Conservation (phyloP, 129 eudicot species). For the Mikania micrantha region DNA sequence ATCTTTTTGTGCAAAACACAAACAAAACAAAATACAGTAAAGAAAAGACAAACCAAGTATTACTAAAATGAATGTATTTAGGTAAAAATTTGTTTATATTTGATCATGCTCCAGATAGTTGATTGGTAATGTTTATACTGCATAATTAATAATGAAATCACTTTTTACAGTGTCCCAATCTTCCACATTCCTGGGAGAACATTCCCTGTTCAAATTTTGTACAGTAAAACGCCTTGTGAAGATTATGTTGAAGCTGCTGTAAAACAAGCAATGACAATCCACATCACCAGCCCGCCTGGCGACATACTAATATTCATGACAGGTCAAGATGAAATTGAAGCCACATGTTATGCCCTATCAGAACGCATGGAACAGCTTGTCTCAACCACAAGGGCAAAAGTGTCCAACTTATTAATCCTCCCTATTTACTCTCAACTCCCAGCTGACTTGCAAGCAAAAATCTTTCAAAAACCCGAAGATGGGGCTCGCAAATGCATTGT, state of each 20-base stretch:
- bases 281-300: conserved; percentile 58
- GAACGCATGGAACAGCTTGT: conserved; percentile 68
- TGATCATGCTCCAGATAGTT: too few species aligned
- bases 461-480: conserved; percentile 54
- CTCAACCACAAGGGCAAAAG: conserved; percentile 46
- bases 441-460: conserved; percentile 60
- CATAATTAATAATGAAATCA: not conserved
- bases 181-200: conserved; percentile 76
- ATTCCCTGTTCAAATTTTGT: conserved; percentile 51
- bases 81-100: too few species aligned
- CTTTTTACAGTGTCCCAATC: conserved; percentile 53
- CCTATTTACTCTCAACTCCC: conserved; percentile 73
- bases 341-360: conserved; percentile 47
- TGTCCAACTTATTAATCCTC: conserved; percentile 50
- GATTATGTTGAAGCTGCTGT: conserved; percentile 76
- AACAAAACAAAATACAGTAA: too few species aligned
- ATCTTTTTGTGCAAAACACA: too few species aligned
- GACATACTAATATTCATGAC: conserved; percentile 76
- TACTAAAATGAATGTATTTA: too few species aligned
- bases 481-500: conserved; percentile 72
- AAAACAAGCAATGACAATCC: conserved; percentile 73
- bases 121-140: not conserved
- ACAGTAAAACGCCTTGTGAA: conserved; percentile 66
- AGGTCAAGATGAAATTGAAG: conserved; percentile 68
- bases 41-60: too few species aligned